A percentile compares a stretch with the other conserved stretches of the same genome.
Conservation (phyloP, 768 basidiomycete genomes). For the Tulasnella sp. region DNA sequence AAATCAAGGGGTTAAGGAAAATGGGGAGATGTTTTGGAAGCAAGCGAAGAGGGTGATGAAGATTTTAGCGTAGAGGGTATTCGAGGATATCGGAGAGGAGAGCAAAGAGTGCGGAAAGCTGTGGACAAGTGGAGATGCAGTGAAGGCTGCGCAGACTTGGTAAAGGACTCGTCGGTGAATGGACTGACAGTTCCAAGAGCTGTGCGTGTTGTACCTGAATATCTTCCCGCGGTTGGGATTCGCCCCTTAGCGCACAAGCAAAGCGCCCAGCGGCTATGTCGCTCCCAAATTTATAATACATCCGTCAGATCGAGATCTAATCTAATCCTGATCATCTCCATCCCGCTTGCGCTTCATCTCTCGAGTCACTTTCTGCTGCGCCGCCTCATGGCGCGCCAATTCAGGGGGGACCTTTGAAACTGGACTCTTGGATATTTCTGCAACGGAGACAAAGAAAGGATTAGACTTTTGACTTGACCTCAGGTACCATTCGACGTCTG, state of each 20-base stretch:
- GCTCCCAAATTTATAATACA: background rate
- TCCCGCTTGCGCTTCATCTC: slow-evolving; percentile 95
- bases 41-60: background rate
- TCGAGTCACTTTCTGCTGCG: slow-evolving; percentile 79
- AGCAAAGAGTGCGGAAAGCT: background rate
- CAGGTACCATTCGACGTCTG: background rate
- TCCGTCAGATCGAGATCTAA: background rate
- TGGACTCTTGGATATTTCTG: slow-evolving; percentile 90
- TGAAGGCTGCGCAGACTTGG: background rate
- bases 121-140: background rate
- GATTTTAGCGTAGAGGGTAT: background rate
- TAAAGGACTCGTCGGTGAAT: background rate
- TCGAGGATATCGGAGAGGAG: background rate
- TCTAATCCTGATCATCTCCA: slow-evolving; percentile 48
- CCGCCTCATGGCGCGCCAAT: slow-evolving; percentile 82
- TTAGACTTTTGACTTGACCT: background rate
- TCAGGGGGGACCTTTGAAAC: slow-evolving; percentile 82
- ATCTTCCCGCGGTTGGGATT: background rate
- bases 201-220: background rate
- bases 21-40: background rate
- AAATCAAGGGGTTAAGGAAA: background rate
- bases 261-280: background rate
- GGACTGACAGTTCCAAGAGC: background rate
- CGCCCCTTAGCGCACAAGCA: background rate
- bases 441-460: background rate